Conservation (phyloP, 768 basidiomycete species). For the Naganishia randhawae region DNA sequence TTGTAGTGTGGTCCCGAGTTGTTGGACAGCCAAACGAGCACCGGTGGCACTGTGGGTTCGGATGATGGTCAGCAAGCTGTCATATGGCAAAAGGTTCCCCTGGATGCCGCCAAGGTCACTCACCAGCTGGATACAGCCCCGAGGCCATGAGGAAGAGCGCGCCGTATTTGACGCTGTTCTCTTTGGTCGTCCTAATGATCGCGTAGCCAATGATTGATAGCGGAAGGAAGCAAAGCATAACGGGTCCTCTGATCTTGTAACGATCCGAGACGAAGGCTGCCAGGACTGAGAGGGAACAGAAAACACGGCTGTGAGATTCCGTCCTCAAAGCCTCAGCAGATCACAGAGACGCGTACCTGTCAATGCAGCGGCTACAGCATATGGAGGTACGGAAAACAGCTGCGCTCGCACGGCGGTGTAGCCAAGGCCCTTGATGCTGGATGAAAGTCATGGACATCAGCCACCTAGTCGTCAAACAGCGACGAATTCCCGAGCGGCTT, state of each 20-base stretch:
- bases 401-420: slow-evolving; percentile 36
- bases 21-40: slow-evolving; percentile 40
- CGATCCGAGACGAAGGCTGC: slow-evolving; percentile 37
- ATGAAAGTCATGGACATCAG: neutral
- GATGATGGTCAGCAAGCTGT: neutral
- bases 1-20: slow-evolving; percentile 34
- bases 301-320: neutral
- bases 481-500: neutral
- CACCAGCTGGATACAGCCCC: slow-evolving; percentile 36
- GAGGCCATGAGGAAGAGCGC: slow-evolving; percentile 38
- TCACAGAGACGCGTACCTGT: slow-evolving; percentile 15
- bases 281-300: slow-evolving; percentile 22
- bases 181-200: slow-evolving; percentile 30
- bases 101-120: neutral
- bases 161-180: slow-evolving; percentile 35
- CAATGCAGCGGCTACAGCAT: slow-evolving; percentile 37
- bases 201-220: slow-evolving; percentile 39
- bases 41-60: slow-evolving; percentile 32
- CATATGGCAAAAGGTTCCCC: neutral
- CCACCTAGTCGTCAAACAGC: neutral
- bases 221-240: slow-evolving; percentile 41
- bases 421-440: slow-evolving; percentile 34
- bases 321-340: neutral
- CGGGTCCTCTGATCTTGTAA: slow-evolving; percentile 36
- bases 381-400: slow-evolving; percentile 40